Conservation (phyloP, 192 early-diverging fungal genomes). For the Endogone sp. region DNA sequence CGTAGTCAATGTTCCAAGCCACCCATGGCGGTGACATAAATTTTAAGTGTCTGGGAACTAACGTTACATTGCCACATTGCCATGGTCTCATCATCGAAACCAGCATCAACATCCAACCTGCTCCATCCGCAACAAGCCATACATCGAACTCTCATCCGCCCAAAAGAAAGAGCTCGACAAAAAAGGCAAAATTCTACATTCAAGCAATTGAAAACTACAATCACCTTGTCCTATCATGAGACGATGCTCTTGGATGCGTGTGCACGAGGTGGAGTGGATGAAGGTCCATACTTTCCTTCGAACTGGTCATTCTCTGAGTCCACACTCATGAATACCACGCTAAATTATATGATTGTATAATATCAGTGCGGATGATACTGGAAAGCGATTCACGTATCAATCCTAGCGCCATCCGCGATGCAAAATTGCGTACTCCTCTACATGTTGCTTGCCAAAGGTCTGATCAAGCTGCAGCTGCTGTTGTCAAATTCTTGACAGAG, state of each 20-base stretch:
- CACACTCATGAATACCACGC: neutral
- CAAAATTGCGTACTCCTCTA: constrained; percentile 29
- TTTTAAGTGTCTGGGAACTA: too few species aligned
- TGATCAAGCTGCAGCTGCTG: constrained; percentile 20
- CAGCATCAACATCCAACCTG: too few species aligned
- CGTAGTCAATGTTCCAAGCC: too few species aligned
- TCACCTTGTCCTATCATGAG: neutral
- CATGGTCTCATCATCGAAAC: too few species aligned
- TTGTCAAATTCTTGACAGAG: constrained; percentile 23
- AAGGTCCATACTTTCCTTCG: neutral
- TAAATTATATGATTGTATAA: too few species aligned
- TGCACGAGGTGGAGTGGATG: neutral
- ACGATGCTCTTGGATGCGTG: neutral
- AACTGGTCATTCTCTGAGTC: neutral
- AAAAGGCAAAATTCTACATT: too few species aligned
- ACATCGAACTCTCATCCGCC: too few species aligned
- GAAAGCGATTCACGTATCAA: constrained; percentile 3
- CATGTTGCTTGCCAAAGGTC: constrained; percentile 26
- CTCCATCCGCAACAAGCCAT: too few species aligned
- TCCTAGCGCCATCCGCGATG: constrained; percentile 23
- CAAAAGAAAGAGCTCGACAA: too few species aligned
- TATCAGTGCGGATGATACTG: neutral
- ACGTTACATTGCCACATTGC: too few species aligned
- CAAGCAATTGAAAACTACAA: too few species aligned
- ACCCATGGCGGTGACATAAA: too few species aligned